Evolutionary conservation across 2,329 filamentous ascomycete genomes (phyloP).

Genomic region (Elsinoe necatrix): DNA sequence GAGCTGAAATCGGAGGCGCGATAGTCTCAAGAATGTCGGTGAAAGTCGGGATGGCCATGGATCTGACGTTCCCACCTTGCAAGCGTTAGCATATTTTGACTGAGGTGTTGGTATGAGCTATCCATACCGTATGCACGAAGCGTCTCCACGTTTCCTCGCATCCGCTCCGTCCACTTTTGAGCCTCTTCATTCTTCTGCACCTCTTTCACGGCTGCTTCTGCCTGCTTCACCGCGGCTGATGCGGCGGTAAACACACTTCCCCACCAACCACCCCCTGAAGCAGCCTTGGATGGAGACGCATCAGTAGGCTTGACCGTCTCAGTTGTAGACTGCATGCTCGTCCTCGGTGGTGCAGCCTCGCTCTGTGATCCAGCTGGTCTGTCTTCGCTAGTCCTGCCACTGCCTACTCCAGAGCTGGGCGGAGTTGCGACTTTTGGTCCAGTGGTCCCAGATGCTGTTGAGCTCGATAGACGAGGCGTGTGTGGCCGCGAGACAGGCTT

Average conservation of each 20-base stretch:
- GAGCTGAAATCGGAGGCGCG: constrained; percentile 89
- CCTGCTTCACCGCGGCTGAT: constrained; percentile 77
- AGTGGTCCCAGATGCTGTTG: constrained; percentile 34
- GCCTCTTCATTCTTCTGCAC: constrained; percentile 95
- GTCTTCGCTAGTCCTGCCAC: constrained; percentile 56
- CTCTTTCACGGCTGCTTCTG: constrained; percentile 86
- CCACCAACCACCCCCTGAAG: constrained; percentile 72
- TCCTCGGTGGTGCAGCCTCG: constrained; percentile 51
- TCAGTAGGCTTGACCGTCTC: constrained; percentile 11
- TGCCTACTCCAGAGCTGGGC: constrained; percentile 40
- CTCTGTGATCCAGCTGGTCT: constrained; percentile 49
- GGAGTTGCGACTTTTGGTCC: constrained; percentile 39
- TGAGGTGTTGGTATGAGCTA: background rate
- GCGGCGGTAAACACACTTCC: constrained; percentile 77
- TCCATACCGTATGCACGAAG: constrained; percentile 64
- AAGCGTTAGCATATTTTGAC: constrained; percentile 19
- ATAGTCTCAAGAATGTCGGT: constrained; percentile 91
- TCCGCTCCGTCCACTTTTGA: constrained; percentile 90
- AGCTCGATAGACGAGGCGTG: constrained; percentile 61
- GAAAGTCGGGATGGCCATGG: constrained; percentile 85
- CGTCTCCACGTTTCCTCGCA: constrained; percentile 77
- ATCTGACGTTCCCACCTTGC: constrained; percentile 74
- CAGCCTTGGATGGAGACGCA: constrained; percentile 11
- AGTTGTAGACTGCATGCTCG: constrained; percentile 16
- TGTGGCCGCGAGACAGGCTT: constrained; percentile 64